phyloP scores from a whole-genome alignment of 2,329 filamentous ascomycete genomes.

The Hyphodiscus sp. region DNA sequence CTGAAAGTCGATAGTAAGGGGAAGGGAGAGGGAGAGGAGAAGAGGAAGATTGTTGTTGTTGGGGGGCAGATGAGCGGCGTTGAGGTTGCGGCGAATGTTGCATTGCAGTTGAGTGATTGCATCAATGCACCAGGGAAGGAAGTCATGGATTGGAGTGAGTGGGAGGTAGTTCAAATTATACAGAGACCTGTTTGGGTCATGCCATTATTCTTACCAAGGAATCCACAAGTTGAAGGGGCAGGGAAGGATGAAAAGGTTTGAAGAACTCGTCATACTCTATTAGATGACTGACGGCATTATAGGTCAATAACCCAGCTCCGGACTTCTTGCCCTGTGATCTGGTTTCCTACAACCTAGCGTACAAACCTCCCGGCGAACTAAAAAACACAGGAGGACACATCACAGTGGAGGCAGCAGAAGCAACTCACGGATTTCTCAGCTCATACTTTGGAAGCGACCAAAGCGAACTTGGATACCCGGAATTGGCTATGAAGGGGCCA shows the following conservation, averaged over 20 bases:
- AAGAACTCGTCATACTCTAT: not conserved
- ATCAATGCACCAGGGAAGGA: constrained; percentile 43
- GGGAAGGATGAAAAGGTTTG: constrained; percentile 21
- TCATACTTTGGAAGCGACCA: constrained; percentile 48
- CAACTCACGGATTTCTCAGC: constrained; percentile 46
- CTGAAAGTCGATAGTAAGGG: constrained; percentile 33
- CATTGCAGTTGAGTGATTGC: constrained; percentile 62
- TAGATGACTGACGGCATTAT: constrained; percentile 27
- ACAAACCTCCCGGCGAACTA: constrained; percentile 51
- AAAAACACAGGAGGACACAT: constrained; percentile 60
- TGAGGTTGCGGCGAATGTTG: constrained; percentile 68
- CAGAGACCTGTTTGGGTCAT: constrained; percentile 68
- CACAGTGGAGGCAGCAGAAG: constrained; percentile 47
- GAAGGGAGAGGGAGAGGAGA: constrained; percentile 38
- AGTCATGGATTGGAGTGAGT: constrained; percentile 40
- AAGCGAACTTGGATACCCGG: constrained; percentile 34
- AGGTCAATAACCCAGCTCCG: constrained; percentile 38
- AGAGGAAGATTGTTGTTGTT: constrained; percentile 63
- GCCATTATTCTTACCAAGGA: constrained; percentile 41
- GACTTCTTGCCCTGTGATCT: constrained; percentile 70
- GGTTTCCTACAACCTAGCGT: constrained; percentile 61
- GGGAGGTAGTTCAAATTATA: constrained; percentile 60
- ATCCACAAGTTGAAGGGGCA: constrained; percentile 17
- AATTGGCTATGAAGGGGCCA: constrained; percentile 28
- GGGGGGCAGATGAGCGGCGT: constrained; percentile 80